Conservation (phyloP, 768 basidiomycete species). For the Calocybe gangraenosa region DNA sequence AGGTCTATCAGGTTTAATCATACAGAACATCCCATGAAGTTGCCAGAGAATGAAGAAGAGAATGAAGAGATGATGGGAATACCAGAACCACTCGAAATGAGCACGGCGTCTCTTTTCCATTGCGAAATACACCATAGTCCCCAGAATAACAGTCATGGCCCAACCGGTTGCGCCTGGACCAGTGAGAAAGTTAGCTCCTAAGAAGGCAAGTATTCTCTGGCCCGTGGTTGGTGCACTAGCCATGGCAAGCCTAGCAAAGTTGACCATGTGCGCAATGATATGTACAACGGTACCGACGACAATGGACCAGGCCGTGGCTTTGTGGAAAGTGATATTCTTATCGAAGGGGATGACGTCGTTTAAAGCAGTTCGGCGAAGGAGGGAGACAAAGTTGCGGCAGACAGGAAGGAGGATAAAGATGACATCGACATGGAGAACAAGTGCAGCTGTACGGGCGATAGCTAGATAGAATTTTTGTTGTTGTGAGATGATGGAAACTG, state of each 20-base stretch:
- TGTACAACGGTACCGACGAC: constrained; percentile 75
- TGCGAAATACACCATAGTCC: constrained; percentile 81
- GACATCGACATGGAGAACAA: constrained; percentile 87
- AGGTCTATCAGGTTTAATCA: constrained; percentile 87
- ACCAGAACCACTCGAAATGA: constrained; percentile 89
- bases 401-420: constrained; percentile 93
- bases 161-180: constrained; percentile 84
- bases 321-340: constrained; percentile 89
- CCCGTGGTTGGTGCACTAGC: constrained; percentile 47
- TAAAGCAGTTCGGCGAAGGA: constrained; percentile 81
- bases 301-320: constrained; percentile 88
- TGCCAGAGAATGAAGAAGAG: constrained; percentile 95
- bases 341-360: constrained; percentile 90
- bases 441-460: constrained; percentile 83
- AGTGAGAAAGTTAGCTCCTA: constrained; percentile 74
- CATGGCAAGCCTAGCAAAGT: constrained; percentile 67
- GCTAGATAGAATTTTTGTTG: constrained; percentile 36
- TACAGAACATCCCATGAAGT: constrained; percentile 94
- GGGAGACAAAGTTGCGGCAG: constrained; percentile 91
- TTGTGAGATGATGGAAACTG: not conserved
- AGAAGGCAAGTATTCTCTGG: constrained; percentile 63
- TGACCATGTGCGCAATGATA: constrained; percentile 81
- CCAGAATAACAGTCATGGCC: constrained; percentile 77
- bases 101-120: constrained; percentile 73
- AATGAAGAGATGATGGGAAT: constrained; percentile 85